Evolutionary conservation across 495 filamentous ascomycete species (phyloP), one percentile per base, ranked within the genome.

Genomic region (Tuber umbilicatum): DNA sequence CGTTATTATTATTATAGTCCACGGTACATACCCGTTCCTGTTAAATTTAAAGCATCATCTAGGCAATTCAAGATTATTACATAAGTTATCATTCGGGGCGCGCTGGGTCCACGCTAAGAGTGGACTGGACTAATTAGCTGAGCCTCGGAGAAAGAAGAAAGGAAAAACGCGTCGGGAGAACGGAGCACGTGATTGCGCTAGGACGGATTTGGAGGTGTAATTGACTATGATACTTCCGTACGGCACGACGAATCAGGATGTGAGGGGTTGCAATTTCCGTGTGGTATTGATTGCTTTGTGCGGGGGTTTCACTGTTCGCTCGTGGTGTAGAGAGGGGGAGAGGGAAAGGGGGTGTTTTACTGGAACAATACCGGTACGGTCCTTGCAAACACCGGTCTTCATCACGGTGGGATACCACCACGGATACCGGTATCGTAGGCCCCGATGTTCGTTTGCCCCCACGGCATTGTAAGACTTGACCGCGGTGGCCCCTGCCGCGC

Each of bases 31-130:
- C 19, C 19, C 23, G 23, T 55, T 55, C 47, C 47, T n/a, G 47
- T 55, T 55, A 55, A 64, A 64, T 23, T 55, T 55, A 55, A 64
- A 64, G 55, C 55, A 64, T 64, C 55, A 64, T 27, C 5, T 35
- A 64, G 2, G 10, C 16, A 14, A 64, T n/a, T n/a, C 23, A 17
- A 31, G 50, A 31, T 60, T 5, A 16, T 6, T 43, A 60, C n/a
- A 31, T 14, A 64, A 35, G 55, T 64, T 64, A 64, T 35, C 2
- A n/a, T n/a, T n/a, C n/a, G n/a, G n/a, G n/a, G n/a, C n/a, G n/a
- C n/a, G n/a, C n/a, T n/a, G n/a, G 27, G 12, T 43, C 42, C 14
- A 43, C 42, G 17, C 17, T 31, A n/a, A n/a, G n/a, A n/a, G n/a
- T n/a, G n/a, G n/a, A n/a, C n/a, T n/a, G n/a, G n/a, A n/a, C n/a